Base-by-base conservation (phyloP, 2,329 filamentous ascomycete species). In the Cladosporium velox region DNA sequence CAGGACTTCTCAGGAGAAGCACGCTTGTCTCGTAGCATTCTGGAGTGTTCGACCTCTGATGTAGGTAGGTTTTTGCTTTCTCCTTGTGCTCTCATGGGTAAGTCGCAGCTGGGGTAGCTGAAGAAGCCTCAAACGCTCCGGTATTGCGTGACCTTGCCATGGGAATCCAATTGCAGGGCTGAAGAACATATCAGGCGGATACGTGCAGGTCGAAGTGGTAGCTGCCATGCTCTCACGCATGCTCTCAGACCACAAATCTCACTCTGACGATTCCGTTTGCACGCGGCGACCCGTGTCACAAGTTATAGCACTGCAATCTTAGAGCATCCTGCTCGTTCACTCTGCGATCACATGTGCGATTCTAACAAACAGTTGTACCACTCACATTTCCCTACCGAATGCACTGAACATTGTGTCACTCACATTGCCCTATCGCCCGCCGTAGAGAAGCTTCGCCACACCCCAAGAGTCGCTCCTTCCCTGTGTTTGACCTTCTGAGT, bases 281-380 rank as follows among this genome's bases (percentile, higher is more conserved):
- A 52, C 12, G 49, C 5, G 47, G n/a, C 24, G 38, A 41, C 12
- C 47, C 32, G 59, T 62, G 21, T 54, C 59, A 62, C 59, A 52
- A 15, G 47, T 26, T 4, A 3, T 5, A 52, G 35, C 30, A 47
- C 47, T 62, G 59, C 47, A 62, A 62, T 62, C 44, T 62, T 49
- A 62, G 30, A 30, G 44, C 12, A 18, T 52, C 44, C 44, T 38
- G 47, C 44, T 51, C 24, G 41, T 47, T 24, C n/a, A 47, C n/a
- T 47, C 10, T 4, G 3, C 10, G 41, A 24, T 47, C 41, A 47
- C 41, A 47, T 47, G 41, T 47, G 41, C n/a, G 41, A 21, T 47
- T 24, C 41, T 21, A 47, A 47, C 41, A 47, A 47, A 47, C 41
- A 47, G 41, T 24, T 47, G n/a, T 47, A 12, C 41, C n/a, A 47